Conservation (phyloP, 495 filamentous ascomycete genomes). For the Talaromyces ruber region DNA sequence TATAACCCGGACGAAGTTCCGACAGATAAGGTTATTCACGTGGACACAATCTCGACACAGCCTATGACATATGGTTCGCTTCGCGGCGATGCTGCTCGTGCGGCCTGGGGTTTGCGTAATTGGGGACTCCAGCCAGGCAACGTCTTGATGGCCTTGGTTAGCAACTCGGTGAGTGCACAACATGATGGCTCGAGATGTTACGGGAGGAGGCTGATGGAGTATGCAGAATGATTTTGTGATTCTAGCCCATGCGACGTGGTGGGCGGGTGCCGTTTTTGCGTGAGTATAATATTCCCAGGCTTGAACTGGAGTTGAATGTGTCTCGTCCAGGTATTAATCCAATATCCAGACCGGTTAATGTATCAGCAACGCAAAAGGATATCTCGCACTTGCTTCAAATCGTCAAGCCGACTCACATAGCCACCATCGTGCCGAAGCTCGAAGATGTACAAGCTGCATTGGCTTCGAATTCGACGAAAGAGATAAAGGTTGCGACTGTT, state of each 20-base stretch:
- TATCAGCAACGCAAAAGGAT: background rate
- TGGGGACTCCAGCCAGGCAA: conserved; percentile 11
- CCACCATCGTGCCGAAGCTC: background rate
- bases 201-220: too few species aligned
- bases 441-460: background rate
- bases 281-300: background rate
- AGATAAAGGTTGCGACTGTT: too few species aligned
- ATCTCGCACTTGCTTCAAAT: background rate
- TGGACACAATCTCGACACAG: background rate
- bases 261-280: background rate
- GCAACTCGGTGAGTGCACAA: conserved; percentile 10
- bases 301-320: too few species aligned
- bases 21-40: conserved; percentile 10
- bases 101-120: conserved; percentile 12
- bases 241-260: background rate
- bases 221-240: background rate
- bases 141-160: conserved; percentile 12
- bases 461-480: too few species aligned
- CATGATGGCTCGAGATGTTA: too few species aligned
- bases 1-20: conserved; percentile 15
- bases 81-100: conserved; percentile 7
- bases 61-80: background rate
- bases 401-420: background rate
- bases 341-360: too few species aligned
- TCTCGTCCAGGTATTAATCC: too few species aligned